phyloP scores from a whole-genome alignment of 1,139 yeast genomes.

The Sugiyamaella castrensis region DNA sequence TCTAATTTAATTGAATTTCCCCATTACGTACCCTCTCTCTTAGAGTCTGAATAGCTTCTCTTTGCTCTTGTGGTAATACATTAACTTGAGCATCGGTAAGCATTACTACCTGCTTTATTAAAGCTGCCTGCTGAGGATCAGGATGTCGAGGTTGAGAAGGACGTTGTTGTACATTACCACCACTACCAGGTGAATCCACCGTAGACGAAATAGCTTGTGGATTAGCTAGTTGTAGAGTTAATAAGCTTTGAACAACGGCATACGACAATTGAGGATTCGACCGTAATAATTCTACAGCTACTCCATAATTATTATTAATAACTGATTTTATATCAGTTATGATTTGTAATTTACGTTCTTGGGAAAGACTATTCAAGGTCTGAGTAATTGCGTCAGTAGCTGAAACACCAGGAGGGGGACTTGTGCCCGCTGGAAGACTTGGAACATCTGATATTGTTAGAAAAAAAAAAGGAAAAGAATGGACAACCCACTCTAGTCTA shows the following conservation, averaged over 20 bases:
- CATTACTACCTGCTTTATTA: conserved; percentile 50
- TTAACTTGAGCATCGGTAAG: conserved; percentile 64
- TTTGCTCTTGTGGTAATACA: conserved; percentile 59
- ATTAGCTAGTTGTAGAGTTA: conserved; percentile 52
- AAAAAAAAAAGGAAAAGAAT: neutral
- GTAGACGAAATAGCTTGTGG: conserved; percentile 47
- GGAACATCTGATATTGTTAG: conserved; percentile 24
- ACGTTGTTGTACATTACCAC: conserved; percentile 1
- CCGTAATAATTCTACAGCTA: conserved; percentile 59
- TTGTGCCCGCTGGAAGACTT: conserved; percentile 30
- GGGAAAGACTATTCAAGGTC: conserved; percentile 53
- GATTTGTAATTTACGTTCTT: conserved; percentile 49
- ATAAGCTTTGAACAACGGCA: conserved; percentile 73
- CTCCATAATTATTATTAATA: conserved; percentile 57
- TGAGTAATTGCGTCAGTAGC: conserved; percentile 58
- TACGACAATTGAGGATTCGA: conserved; percentile 80
- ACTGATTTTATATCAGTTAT: conserved; percentile 64
- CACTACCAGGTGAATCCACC: conserved; percentile 24
- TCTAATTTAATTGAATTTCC: conserved; percentile 12
- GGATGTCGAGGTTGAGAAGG: conserved; percentile 18
- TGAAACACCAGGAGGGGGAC: conserved; percentile 50
- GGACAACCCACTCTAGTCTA: no score
- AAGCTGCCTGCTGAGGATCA: conserved; percentile 38
- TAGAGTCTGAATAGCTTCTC: conserved; percentile 24
- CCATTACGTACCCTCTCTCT: conserved; percentile 27